phyloP scores from a whole-genome alignment of 2,329 filamentous ascomycete species.

The Corinectria fuckeliana region DNA sequence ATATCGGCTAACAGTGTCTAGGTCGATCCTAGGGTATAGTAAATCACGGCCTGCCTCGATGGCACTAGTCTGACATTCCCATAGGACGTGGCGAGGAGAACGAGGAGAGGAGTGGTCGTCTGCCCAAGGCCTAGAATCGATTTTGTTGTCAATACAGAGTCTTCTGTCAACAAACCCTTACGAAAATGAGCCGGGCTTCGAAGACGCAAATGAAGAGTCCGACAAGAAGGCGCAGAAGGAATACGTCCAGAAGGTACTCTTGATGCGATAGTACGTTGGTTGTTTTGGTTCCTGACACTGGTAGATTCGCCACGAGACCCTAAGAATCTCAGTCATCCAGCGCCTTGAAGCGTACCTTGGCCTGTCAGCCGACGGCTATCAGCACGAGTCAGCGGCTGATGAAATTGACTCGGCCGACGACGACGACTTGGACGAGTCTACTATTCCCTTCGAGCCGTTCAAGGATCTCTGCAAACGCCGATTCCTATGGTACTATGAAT shows the following conservation, averaged over 20 bases:
- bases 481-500: slow-evolving; percentile 95
- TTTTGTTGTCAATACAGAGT: slow-evolving; percentile 94
- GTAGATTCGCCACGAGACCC: slow-evolving; percentile 87
- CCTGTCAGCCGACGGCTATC: slow-evolving; percentile 61
- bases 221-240: slow-evolving; percentile 77
- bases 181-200: slow-evolving; percentile 94
- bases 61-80: slow-evolving; percentile 22
- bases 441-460: slow-evolving; percentile 79
- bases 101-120: slow-evolving; percentile 95
- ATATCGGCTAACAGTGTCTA: slow-evolving; percentile 46
- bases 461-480: slow-evolving; percentile 88
- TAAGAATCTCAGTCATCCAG: slow-evolving; percentile 86
- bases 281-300: slow-evolving; percentile 16
- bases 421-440: slow-evolving; percentile 61
- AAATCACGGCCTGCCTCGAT: background rate
- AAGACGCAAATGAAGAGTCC: slow-evolving; percentile 69
- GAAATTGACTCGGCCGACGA: slow-evolving; percentile 52
- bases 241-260: slow-evolving; percentile 77
- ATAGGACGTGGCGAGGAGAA: slow-evolving; percentile 90
- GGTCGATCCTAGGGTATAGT: slow-evolving; percentile 82
- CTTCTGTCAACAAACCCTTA: slow-evolving; percentile 94
- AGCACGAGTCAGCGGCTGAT: slow-evolving; percentile 36
- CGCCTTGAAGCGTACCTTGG: slow-evolving; percentile 81
- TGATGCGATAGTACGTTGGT: background rate
- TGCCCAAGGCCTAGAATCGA: slow-evolving; percentile 92